Percentiles rank a stretch among this genome's conserved stretches.
Conservation (phyloP, 371 early-diverging fungal genomes). For the Circinella minor region DNA sequence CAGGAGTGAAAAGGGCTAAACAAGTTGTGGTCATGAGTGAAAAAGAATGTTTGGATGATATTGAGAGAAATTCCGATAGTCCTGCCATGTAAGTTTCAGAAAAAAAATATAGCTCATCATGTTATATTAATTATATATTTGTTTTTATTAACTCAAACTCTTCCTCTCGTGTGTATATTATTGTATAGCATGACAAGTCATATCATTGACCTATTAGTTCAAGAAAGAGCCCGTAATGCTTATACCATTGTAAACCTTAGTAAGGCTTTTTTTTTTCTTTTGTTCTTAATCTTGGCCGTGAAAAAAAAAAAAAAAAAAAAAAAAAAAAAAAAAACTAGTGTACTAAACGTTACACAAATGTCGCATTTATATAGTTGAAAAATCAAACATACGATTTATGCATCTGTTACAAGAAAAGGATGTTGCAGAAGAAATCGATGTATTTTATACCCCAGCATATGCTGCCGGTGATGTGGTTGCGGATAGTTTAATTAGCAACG, state of each 20-base stretch:
- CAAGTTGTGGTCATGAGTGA: constrained; percentile 66
- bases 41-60: constrained; percentile 40
- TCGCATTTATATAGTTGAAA: constrained; percentile 30
- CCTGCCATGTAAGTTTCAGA: constrained; percentile 45
- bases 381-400: constrained; percentile 55
- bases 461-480: constrained; percentile 59
- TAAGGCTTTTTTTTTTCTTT: constrained; percentile 12
- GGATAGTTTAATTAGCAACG: constrained; percentile 49
- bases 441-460: constrained; percentile 49
- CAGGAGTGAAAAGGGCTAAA: constrained; percentile 59
- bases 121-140: background rate
- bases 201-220: constrained; percentile 38
- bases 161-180: background rate
- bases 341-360: too few relatives aligned
- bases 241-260: constrained; percentile 40
- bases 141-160: too few relatives aligned
- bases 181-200: constrained; percentile 41
- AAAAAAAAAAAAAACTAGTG: background rate
- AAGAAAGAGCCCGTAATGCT: constrained; percentile 27
- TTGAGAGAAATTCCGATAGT: constrained; percentile 47
- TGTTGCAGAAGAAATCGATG: constrained; percentile 40
- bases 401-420: constrained; percentile 45
- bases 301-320: background rate
- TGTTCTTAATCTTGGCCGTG: background rate
- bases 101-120: background rate